Conservation (phyloP, 2,329 filamentous ascomycete genomes). For the Aspergillus hiratsukae region DNA sequence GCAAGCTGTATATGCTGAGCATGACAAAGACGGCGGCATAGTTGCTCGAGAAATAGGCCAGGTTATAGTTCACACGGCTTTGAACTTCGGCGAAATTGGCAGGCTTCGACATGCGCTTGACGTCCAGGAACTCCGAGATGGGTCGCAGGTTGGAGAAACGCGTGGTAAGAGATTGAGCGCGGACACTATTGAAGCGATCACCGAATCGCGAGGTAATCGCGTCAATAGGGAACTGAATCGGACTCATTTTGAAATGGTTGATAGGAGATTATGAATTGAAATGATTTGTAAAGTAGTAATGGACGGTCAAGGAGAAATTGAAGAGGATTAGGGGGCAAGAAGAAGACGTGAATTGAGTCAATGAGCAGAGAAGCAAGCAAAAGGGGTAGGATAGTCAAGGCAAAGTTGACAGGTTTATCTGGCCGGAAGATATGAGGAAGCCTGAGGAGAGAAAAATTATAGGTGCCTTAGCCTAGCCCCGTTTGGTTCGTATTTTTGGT, state of each 20-base stretch:
- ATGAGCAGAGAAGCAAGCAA: background rate
- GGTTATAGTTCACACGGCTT: slow-evolving; percentile 92
- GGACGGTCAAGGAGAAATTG: background rate
- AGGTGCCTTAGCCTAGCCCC: slow-evolving; percentile 2
- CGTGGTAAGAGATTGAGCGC: slow-evolving; percentile 70
- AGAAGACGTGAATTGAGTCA: background rate
- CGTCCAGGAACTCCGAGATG: slow-evolving; percentile 86
- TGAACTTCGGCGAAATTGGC: slow-evolving; percentile 86
- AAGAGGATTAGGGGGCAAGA: background rate
- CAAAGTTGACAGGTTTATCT: background rate
- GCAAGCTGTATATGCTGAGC: slow-evolving; percentile 90
- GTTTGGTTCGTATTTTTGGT: slow-evolving; percentile 5
- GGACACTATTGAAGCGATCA: slow-evolving; percentile 79
- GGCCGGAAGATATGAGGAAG: background rate
- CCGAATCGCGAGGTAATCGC: slow-evolving; percentile 87
- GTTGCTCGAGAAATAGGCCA: slow-evolving; percentile 97
- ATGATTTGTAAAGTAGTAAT: background rate
- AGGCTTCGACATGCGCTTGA: slow-evolving; percentile 94
- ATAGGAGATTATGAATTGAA: background rate
- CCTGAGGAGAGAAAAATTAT: slow-evolving; percentile 1
- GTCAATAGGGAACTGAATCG: slow-evolving; percentile 90
- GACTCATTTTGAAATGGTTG: slow-evolving; percentile 58
- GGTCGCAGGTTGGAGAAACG: slow-evolving; percentile 92
- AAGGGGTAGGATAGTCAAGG: background rate
- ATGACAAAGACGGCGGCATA: slow-evolving; percentile 92